phyloP scores from a whole-genome alignment of 2,329 filamentous ascomycete species.

The Ceratocystiopsis minuta region DNA sequence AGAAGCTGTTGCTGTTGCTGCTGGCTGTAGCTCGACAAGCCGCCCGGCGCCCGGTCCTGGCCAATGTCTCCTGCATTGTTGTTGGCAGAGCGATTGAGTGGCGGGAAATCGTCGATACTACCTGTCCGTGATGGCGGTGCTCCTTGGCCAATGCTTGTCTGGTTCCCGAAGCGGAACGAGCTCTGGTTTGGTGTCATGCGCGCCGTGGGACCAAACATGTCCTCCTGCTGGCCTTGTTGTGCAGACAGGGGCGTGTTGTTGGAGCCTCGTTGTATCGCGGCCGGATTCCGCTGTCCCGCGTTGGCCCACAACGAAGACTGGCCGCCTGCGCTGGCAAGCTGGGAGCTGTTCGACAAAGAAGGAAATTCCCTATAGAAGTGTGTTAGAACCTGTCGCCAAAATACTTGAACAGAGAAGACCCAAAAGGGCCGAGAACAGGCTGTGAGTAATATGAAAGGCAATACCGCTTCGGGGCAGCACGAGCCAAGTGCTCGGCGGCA shows the following conservation, averaged over 20 bases:
- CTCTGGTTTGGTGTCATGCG: slow-evolving; percentile 24
- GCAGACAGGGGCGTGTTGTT: slow-evolving; percentile 27
- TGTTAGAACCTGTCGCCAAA: not conserved
- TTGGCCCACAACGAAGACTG: slow-evolving; percentile 38
- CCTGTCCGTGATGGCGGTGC: no score
- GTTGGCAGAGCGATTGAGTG: slow-evolving; percentile 37
- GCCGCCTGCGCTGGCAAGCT: slow-evolving; percentile 26
- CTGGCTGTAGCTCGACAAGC: slow-evolving; percentile 26
- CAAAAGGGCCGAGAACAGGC: not conserved
- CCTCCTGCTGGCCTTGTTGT: slow-evolving; percentile 32
- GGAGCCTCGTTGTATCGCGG: slow-evolving; percentile 29
- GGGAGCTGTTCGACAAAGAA: slow-evolving; percentile 43
- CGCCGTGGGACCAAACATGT: slow-evolving; percentile 22
- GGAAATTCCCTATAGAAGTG: slow-evolving; percentile 40
- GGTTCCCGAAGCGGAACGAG: slow-evolving; percentile 36
- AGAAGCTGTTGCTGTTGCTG: slow-evolving; percentile 10
- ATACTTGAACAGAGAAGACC: no score
- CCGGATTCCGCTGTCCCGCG: slow-evolving; percentile 14
- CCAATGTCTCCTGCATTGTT: slow-evolving; percentile 29
- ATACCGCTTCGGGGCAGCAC: no score
- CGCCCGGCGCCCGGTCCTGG: slow-evolving; percentile 31
- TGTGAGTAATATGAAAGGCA: not conserved
- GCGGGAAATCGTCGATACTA: slow-evolving; percentile 41
- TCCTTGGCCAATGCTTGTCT: slow-evolving; percentile 17
- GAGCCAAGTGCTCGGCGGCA: no score